Evolutionary conservation across 208 protist genomes (phyloP).

Genomic region (Leishmania martiniquensis): DNA sequence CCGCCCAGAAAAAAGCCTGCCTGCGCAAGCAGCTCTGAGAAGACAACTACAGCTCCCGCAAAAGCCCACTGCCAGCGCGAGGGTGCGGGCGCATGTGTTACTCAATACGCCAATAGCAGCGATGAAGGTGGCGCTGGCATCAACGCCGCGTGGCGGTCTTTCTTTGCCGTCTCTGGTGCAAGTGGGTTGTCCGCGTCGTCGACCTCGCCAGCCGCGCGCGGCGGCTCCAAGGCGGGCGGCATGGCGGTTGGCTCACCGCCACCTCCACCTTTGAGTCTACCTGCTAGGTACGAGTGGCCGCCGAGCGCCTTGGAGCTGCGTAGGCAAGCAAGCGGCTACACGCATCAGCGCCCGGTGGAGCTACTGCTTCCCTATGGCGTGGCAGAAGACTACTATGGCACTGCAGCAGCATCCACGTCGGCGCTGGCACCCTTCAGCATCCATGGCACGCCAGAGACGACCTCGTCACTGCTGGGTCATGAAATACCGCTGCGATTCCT

Average conservation of each 20-base stretch:
- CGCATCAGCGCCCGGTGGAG: constrained; percentile 25
- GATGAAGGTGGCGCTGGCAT: neutral
- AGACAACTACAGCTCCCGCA: neutral
- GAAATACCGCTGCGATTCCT: constrained; percentile 17
- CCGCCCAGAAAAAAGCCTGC: neutral
- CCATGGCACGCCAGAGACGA: constrained; percentile 11
- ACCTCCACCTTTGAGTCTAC: constrained; percentile 1
- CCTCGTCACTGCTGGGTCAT: constrained; percentile 19
- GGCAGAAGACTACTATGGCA: constrained; percentile 27
- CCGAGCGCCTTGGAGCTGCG: constrained; percentile 19
- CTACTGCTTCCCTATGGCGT: constrained; percentile 41
- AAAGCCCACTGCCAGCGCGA: neutral
- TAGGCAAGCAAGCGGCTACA: neutral
- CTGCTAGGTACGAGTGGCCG: constrained; percentile 27
- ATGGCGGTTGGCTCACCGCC: neutral
- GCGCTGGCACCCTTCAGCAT: neutral
- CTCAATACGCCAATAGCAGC: neutral
- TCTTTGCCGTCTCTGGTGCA: constrained; percentile 15
- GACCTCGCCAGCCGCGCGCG: neutral
- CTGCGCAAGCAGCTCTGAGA: neutral
- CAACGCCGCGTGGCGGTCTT: constrained; percentile 23
- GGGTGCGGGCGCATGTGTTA: neutral
- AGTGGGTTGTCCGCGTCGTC: neutral
- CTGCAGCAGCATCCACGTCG: constrained; percentile 10
- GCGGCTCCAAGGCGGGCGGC: neutral